These are phyloP conservation scores for Euphrasia arctica DNA, from an alignment of 305 asterid genomes.

Conservation along the genomic window DNA sequence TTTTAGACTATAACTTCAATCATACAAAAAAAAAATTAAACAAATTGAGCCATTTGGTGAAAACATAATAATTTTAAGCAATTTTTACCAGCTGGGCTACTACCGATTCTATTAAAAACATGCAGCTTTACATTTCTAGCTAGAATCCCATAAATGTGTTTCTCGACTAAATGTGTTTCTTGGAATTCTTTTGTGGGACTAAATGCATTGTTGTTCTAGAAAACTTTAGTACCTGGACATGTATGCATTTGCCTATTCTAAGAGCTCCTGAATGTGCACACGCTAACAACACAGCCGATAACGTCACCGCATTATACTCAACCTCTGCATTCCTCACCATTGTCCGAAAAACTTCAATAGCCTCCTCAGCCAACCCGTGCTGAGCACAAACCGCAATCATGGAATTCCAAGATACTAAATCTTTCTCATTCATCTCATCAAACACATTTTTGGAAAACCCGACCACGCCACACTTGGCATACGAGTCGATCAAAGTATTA, in stretches of 20 bases:
- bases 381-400: constrained; percentile 79
- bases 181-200: not conserved
- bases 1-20: not conserved
- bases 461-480: constrained; percentile 73
- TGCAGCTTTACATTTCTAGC: too few relatives aligned
- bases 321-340: constrained; percentile 42
- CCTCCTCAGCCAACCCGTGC: constrained; percentile 55
- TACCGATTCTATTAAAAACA: too few relatives aligned
- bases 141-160: not conserved
- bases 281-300: constrained; percentile 69
- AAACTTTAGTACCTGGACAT: constrained; percentile 55
- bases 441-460: constrained; percentile 62
- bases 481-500: constrained; percentile 77
- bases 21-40: too few relatives aligned
- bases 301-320: constrained; percentile 53
- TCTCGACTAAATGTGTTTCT: not conserved
- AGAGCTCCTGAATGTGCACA: constrained; percentile 81
- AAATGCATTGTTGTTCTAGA: constrained; percentile 2
- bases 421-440: constrained; percentile 55
- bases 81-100: too few relatives aligned
- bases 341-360: constrained; percentile 45
- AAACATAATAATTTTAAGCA: too few relatives aligned
- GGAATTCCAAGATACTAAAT: constrained; percentile 76
- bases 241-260: constrained; percentile 67
- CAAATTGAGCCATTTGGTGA: too few relatives aligned